Base-by-base conservation (phyloP, 805 yeast species). In the Candida nemodendra region DNA sequence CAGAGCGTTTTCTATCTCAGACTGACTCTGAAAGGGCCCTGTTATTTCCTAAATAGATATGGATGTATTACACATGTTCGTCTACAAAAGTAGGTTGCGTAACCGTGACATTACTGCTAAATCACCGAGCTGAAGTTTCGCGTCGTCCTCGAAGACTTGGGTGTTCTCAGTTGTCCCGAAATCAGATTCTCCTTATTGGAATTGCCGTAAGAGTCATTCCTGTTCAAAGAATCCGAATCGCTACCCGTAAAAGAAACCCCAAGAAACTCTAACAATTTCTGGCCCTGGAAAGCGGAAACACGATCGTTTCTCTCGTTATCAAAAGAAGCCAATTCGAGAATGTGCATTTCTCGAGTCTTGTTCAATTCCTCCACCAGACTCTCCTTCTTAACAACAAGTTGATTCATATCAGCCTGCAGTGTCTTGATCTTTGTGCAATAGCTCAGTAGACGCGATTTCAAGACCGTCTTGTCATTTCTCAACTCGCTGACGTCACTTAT, bases 281-380 rank as follows among this genome's bases (percentile, higher is more conserved):
- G 30, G 25, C 43, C 27, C 15, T 36, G 30, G 38, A n/a, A 15
- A 24, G 30, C 8, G 13, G 29, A 17, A 9, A 16, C 22, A n/a
- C 32, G 29, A 28, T 21, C 17, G 26, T 13, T 19, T 18, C 15
- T 12, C 3, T 23, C 19, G 5, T 16, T 17, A 27, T 27, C 18
- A 23, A 11, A 8, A 32, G 33, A 4, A 22, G 13, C 12, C 30
- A 9, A 5, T 16, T 29, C 32, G n/a, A n/a, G 9, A 17, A 9
- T 9, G n/a, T 29, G 32, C 21, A 29, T 7, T 7, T 29, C 32
- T 14, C 31, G 22, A 13, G 5, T 21, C 12, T 29, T 19, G 18
- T 32, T 32, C 25, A 49, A 31, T 9, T 34, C 39, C 19, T 36
- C 30, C 18, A 47, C 27, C 17, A 49, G 32, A 23, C 33, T 31